Evolutionary conservation across 2,329 filamentous ascomycete species (phyloP), one percentile per base, ranked within the genome.

Genomic region (Apiospora kogelbergensis): DNA sequence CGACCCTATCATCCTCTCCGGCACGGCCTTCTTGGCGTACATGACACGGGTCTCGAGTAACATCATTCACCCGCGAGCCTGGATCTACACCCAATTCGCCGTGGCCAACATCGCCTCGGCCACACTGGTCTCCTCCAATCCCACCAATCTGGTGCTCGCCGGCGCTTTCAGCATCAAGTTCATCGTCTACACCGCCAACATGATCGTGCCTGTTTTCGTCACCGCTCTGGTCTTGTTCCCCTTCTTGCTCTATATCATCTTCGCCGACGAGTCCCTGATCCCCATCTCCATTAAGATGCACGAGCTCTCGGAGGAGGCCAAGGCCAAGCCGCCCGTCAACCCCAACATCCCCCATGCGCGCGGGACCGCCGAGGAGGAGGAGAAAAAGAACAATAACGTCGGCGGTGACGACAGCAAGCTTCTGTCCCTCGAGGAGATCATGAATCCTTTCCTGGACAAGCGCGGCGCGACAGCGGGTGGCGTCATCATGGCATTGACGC

Each of bases 11-110:
- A 92, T 93, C 67, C 80, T 93, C 0, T 93, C 91, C 0, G 91
- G 91, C 1, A 94, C 91, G 0, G 87, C 91, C 0, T 93, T 93
- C 68, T 84, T 93, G 15, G 89, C 91, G 2, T 94, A 94, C 78
- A 92, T 94, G 90, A 93, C 91, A 0, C 84, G 90, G 7, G 90
- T 93, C 0, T 93, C 91, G 0, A 89, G 86, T 78, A 93, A 93
- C 72, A 93, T 94, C 69, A 80, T 85, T 13, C 88, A 92, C 68
- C 91, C 91, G 0, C 82, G 89, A 74, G 91, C 91, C 0, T 93
- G 91, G 91, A 93, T 93, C 26, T 86, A 89, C 73, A 88, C 87
- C 1, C 91, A 94, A 69, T 93, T 93, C 69, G 86, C 91, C 20
- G 78, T 93, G 1, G 91, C 91, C 66, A 93, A 93, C 71, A 91